These are phyloP conservation scores for Herpetospermum pedunculosum DNA, from an alignment of 306 rosid species.

Conservation along the genomic window DNA sequence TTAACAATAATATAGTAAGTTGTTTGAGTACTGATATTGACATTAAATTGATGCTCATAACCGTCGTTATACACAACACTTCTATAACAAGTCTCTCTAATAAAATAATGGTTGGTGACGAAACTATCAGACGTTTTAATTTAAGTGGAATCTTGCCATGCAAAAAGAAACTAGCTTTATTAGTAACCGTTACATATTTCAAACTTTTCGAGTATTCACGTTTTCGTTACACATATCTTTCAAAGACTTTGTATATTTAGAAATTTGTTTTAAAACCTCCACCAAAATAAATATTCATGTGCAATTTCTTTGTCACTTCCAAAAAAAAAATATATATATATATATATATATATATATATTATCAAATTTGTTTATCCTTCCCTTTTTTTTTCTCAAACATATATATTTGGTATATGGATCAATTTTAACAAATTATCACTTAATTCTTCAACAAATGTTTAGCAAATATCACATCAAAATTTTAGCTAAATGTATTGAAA, in stretches of 20 bases:
- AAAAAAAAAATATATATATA: no score
- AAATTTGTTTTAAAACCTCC: neutral
- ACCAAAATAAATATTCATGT: neutral
- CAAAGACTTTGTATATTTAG: neutral
- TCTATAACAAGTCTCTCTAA: neutral
- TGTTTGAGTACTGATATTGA: neutral
- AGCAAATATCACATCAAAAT: no score
- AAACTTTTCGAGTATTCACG: neutral
- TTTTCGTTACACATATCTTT: neutral
- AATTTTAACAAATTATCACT: no score
- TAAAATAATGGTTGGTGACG: neutral
- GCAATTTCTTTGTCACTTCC: neutral
- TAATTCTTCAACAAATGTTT: no score
- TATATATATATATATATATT: no score
- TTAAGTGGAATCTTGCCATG: neutral
- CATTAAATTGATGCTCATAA: neutral
- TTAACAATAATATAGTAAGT: neutral
- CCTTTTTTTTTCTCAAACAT: no score
- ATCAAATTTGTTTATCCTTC: neutral
- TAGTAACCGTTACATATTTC: neutral
- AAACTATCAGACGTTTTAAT: neutral
- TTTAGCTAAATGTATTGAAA: no score
- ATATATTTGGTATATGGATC: no score
- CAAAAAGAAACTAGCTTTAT: neutral
- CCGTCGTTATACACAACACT: neutral